These are phyloP conservation scores for Verticillium longisporum DNA, from an alignment of 2,329 filamentous ascomycete genomes.

Conservation along the genomic window DNA sequence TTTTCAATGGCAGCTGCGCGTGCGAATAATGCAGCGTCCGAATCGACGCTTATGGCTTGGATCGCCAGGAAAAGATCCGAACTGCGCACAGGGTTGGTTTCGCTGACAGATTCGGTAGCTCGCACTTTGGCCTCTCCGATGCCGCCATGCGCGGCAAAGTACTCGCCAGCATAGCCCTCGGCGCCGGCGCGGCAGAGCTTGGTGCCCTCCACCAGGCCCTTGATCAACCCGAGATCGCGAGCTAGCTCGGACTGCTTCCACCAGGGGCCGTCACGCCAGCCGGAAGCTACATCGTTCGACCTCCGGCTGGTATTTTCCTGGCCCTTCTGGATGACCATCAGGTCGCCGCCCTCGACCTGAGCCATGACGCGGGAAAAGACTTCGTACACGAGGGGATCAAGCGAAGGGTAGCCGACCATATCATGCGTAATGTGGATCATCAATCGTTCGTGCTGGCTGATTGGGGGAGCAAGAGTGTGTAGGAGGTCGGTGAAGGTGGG, in stretches of 20 bases:
- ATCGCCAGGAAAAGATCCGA: constrained; percentile 95
- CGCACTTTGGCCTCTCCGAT: constrained; percentile 73
- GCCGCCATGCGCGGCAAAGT: constrained; percentile 71
- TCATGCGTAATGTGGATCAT: constrained; percentile 98
- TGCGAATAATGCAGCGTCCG: constrained; percentile 62
- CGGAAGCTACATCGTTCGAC: constrained; percentile 51
- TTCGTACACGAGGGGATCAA: constrained; percentile 85
- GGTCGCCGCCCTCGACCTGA: constrained; percentile 95
- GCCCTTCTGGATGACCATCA: constrained; percentile 89
- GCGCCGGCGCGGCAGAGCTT: constrained; percentile 87
- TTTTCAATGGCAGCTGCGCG: constrained; percentile 44
- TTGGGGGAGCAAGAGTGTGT: constrained; percentile 91
- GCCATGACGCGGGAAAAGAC: constrained; percentile 96
- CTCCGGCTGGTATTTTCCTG: constrained; percentile 72
- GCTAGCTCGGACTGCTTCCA: constrained; percentile 69
- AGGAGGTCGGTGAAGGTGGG: constrained; percentile 94
- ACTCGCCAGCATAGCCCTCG: constrained; percentile 80
- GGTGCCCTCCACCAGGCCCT: constrained; percentile 76
- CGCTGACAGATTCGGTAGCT: constrained; percentile 71
- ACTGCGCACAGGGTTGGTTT: constrained; percentile 82
- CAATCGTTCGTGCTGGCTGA: constrained; percentile 92
- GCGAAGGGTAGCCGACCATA: constrained; percentile 84
- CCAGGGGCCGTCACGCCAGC: constrained; percentile 95
- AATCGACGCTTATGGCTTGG: constrained; percentile 69
- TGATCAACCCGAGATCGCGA: constrained; percentile 73